phyloP scores from a whole-genome alignment of 768 basidiomycete genomes.

The Russula lepida region DNA sequence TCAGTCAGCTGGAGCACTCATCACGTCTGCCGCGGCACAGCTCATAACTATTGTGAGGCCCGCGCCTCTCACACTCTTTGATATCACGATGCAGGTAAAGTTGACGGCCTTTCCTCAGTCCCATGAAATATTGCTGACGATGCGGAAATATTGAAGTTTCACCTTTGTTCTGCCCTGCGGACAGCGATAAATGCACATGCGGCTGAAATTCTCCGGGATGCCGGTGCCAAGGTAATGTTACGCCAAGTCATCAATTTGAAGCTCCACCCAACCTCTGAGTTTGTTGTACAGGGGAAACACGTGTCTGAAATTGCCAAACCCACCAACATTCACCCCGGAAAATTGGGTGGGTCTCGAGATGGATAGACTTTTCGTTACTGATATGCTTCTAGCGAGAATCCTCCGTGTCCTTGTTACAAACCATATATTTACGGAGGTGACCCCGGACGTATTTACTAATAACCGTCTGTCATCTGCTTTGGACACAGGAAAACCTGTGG shows the following conservation, averaged over 20 bases:
- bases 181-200: not conserved
- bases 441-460: constrained; percentile 25
- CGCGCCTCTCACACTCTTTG: not conserved
- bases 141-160: not conserved
- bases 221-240: constrained; percentile 8
- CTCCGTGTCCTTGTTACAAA: constrained; percentile 26
- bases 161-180: not conserved
- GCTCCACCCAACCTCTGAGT: not conserved
- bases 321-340: constrained; percentile 19
- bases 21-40: constrained; percentile 4
- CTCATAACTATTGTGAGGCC: constrained; percentile 3
- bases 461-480: constrained; percentile 25
- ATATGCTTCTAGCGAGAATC: too few species aligned
- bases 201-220: constrained; percentile 18
- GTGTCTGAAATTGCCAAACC: constrained; percentile 31
- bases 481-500: constrained; percentile 27
- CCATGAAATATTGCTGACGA: not conserved
- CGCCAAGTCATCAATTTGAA: not conserved
- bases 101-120: too few species aligned
- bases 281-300: constrained; percentile 25
- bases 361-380: too few species aligned
- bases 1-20: not conserved
- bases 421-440: constrained; percentile 27
- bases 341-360: constrained; percentile 21
- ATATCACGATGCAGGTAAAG: not conserved